phyloP scores from a whole-genome alignment of 352 stramenopile genomes.

The Phytophthora colocasiae region DNA sequence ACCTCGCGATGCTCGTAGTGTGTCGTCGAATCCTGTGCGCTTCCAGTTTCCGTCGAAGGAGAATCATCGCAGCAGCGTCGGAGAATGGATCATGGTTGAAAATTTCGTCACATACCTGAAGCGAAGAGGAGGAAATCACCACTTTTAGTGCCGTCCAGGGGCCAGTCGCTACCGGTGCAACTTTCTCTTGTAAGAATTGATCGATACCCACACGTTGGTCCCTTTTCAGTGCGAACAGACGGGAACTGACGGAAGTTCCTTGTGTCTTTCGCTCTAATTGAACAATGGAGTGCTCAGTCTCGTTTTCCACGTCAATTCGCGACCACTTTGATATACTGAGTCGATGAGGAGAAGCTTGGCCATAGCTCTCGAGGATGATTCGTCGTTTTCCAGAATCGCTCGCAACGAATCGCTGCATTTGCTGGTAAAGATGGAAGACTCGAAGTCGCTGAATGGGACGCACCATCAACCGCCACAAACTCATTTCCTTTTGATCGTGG shows the following conservation, averaged over 20 bases:
- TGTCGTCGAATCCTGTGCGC: not conserved
- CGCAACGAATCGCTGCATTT: conserved; percentile 31
- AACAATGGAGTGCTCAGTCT: not conserved
- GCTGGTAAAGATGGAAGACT: conserved; percentile 42
- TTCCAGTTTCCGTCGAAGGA: conserved; percentile 19
- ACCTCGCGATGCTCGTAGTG: not conserved
- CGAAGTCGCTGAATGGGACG: conserved; percentile 45
- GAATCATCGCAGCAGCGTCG: conserved; percentile 22
- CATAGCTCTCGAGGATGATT: conserved; percentile 19
- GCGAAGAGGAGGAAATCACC: conserved; percentile 11
- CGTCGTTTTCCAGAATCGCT: conserved; percentile 16
- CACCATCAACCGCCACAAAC: conserved; percentile 52
- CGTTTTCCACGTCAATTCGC: not conserved
- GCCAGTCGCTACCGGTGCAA: not conserved
- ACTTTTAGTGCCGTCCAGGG: conserved; percentile 16
- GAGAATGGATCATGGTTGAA: conserved; percentile 24
- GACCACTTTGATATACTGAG: not conserved
- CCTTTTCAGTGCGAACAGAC: conserved; percentile 4
- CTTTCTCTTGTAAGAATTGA: not conserved
- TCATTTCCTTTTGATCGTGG: conserved; percentile 33
- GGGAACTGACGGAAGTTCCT: not conserved
- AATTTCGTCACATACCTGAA: conserved; percentile 29
- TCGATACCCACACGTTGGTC: conserved; percentile 11
- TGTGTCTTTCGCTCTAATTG: not conserved
- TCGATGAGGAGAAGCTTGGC: conserved; percentile 10